phyloP scores from a whole-genome alignment of 2,329 filamentous ascomycete genomes.

The Talaromyces rugulosus region DNA sequence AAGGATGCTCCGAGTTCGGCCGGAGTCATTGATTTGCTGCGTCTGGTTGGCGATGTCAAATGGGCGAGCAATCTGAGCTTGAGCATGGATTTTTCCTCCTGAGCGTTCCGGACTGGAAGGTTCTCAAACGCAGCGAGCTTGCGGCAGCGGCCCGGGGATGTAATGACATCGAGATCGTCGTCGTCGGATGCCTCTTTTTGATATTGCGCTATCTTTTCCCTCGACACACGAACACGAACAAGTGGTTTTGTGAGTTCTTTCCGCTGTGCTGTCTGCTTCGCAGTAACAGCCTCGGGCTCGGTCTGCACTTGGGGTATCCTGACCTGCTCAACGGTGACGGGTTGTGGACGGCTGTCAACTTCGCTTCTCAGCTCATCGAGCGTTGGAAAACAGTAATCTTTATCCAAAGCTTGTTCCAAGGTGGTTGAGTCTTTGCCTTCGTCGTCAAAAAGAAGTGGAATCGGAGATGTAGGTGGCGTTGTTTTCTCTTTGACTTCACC shows the following conservation, averaged over 20 bases:
- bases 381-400: not conserved
- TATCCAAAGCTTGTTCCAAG: not conserved
- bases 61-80: constrained; percentile 71
- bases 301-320: not conserved
- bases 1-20: constrained; percentile 66
- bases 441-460: constrained; percentile 21
- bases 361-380: not conserved
- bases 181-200: constrained; percentile 41
- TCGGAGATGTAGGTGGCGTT: constrained; percentile 69
- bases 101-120: constrained; percentile 58
- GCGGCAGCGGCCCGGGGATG: constrained; percentile 36
- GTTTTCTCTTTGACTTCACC: constrained; percentile 45
- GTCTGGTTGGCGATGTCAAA: constrained; percentile 55
- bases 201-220: constrained; percentile 30
- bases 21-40: constrained; percentile 58
- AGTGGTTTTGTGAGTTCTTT: constrained; percentile 26
- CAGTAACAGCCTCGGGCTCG: constrained; percentile 24
- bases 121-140: constrained; percentile 65
- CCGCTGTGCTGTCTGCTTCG: constrained; percentile 14
- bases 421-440: constrained; percentile 5
- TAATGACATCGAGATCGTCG: constrained; percentile 61
- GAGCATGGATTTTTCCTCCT: constrained; percentile 58
- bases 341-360: not conserved
- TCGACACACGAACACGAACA: constrained; percentile 39
- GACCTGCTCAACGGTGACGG: not conserved